phyloP scores from a whole-genome alignment of 2,329 filamentous ascomycete genomes.

The Aspergillus intermedius region DNA sequence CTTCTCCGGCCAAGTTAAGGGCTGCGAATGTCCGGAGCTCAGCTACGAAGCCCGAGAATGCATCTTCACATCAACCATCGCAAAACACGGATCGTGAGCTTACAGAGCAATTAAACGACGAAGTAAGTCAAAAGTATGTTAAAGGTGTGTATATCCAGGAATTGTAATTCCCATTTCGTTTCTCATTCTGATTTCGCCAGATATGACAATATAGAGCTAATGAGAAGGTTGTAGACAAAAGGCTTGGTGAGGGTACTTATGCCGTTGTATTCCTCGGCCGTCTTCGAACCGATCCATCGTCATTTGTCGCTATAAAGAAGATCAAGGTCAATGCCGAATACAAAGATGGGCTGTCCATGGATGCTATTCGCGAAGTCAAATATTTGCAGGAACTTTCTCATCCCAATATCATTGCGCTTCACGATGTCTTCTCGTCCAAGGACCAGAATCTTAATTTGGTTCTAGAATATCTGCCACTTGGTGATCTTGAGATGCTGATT shows the following conservation, averaged over 20 bases:
- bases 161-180: neutral
- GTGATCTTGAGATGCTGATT: conserved; percentile 91
- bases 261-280: conserved; percentile 90
- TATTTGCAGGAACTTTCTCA: conserved; percentile 90
- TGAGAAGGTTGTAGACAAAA: conserved; percentile 56
- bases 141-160: conserved; percentile 53
- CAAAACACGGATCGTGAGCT: conserved; percentile 34
- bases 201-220: neutral
- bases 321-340: conserved; percentile 55
- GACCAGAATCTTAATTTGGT: conserved; percentile 95
- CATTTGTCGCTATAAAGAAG: conserved; percentile 64
- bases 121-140: conserved; percentile 80
- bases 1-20: conserved; percentile 28
- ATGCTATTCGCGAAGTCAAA: conserved; percentile 92
- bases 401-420: conserved; percentile 88
- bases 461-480: conserved; percentile 86
- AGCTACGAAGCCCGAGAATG: conserved; percentile 11
- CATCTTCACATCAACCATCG: conserved; percentile 10
- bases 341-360: conserved; percentile 84
- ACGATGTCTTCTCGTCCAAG: conserved; percentile 91
- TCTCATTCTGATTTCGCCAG: neutral
- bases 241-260: conserved; percentile 94
- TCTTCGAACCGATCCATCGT: conserved; percentile 62
- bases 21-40: conserved; percentile 27
- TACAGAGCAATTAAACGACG: conserved; percentile 73